Base-by-base conservation (phyloP, 2,329 filamentous ascomycete genomes). In the Stylonectria norvegica region DNA sequence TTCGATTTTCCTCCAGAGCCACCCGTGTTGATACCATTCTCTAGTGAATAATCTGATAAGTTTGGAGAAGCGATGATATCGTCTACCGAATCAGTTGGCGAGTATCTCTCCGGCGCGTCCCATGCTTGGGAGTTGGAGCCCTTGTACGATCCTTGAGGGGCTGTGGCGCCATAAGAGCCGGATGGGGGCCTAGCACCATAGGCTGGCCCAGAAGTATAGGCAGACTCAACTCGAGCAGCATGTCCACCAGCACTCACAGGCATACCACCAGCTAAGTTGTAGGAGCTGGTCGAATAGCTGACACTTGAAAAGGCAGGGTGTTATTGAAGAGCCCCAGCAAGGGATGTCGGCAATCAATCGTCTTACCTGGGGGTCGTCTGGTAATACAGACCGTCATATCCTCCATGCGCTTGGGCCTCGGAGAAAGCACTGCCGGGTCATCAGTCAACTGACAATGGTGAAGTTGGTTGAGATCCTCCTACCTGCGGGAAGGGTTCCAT, bases 11-110 rank as follows among this genome's bases (percentile, higher is more conserved):
- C 52, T 47, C 64, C 66, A 4, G 66, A 60, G 22, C 66, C 62
- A 23, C 64, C 56, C 40, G 64, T 53, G 30, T 65, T 63, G 32
- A 68, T 65, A 36, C 67, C 66, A 51, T 73, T 72, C 37, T 83
- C 79, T 49, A 77, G 60, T 5, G 73, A 74, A 54, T 78, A 78
- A 49, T 83, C 80, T n/a, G 76, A 79, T 6, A 79, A 57, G 58
- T 73, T 76, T 19, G 78, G 74, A 14, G 79, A 81, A 27, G 71
- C 68, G 54, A 76, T 68, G 47, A 78, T 72, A 52, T 80, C 77
- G 58, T 81, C 78, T 47, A 79, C 67, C 17, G 76, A 79, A 52
- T 78, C 75, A 29, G 73, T 70, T 5, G 76, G 75, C 8, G 77
- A 81, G 57, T 76, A 78, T 51, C 70, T 66, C 35, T 66, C 71